Base-by-base conservation (phyloP, 2,329 filamentous ascomycete genomes). In the Penicillium polonicum region DNA sequence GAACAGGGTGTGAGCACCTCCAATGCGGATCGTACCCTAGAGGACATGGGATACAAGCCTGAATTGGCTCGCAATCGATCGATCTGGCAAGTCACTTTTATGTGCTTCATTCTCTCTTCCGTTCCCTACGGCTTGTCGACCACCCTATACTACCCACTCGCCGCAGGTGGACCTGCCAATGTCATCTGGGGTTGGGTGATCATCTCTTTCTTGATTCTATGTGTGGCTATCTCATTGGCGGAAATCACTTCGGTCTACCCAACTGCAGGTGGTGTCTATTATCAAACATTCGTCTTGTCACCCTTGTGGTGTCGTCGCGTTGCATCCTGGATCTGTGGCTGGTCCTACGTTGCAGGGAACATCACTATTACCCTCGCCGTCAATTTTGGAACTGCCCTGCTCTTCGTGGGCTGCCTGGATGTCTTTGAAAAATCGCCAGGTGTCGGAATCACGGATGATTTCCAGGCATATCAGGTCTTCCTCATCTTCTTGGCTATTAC, bases 331-430 rank as follows among this genome's bases (percentile, higher is more conserved):
- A 83, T 88, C 23, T 87, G 86, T 5, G 87, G 87, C 5, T 90
- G 88, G 87, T 72, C 88, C 23, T 92, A 89, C 70, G 83, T 90
- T 19, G 85, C 91, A 51, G 90, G 90, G 58, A 92, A 92, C 76
- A 88, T 91, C 72, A 91, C 88, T 64, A 92, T 89, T 46, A 89
- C 86, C 0, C 77, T 90, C 0, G 86, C 89, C 6, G 88, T 88
- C 1, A 90, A 90, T 69, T 90, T 92, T 65, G 89, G 88, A 68
- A 82, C 81, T n/a, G 76, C 81, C 4, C 72, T 81, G 17, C 83
- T 84, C 72, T 71, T 84, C 50, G 75, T 82, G 62, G 79, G 77
- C 45, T 83, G 81, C 63, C 76, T 85, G 69, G 83, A 84, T 64
- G 78, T 84, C 54, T 85, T 83, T 67, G 77, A 80, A 60, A 70